Conservation (phyloP, 257 asterid genomes). For the Euphrasia confusa region DNA sequence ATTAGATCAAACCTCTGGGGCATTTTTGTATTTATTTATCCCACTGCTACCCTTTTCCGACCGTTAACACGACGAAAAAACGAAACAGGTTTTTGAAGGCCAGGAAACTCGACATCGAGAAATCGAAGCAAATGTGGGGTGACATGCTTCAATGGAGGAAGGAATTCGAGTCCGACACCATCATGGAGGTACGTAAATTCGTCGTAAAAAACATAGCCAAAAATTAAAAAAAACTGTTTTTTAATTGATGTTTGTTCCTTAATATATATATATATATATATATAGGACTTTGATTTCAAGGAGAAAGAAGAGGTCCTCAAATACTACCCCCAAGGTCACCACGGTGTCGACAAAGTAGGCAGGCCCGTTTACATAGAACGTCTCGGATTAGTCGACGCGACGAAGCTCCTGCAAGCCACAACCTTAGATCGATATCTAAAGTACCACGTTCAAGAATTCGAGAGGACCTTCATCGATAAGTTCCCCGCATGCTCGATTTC, state of each 20-base stretch:
- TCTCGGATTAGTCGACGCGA: slow-evolving; percentile 79
- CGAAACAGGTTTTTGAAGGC: slow-evolving; percentile 77
- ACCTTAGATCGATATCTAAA: slow-evolving; percentile 77
- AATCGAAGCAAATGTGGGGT: slow-evolving; percentile 94
- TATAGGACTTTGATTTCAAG: slow-evolving; percentile 63
- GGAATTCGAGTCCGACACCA: slow-evolving; percentile 75
- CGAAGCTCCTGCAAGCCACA: slow-evolving; percentile 82
- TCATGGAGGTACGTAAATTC: slow-evolving; percentile 55
- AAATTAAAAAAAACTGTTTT: background rate
- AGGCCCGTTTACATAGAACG: slow-evolving; percentile 86
- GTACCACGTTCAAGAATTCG: slow-evolving; percentile 91
- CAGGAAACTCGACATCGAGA: slow-evolving; percentile 82
- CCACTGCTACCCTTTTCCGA: background rate
- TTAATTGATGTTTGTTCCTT: background rate
- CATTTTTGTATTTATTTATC: background rate
- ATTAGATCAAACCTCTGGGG: background rate
- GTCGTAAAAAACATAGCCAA: background rate
- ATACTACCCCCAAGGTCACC: slow-evolving; percentile 97
- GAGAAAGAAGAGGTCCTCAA: slow-evolving; percentile 82
- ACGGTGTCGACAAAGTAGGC: slow-evolving; percentile 88
- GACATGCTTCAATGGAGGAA: slow-evolving; percentile 98
- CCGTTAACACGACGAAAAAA: background rate
- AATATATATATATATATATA: slow-evolving; percentile 11
- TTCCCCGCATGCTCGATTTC: slow-evolving; percentile 94
- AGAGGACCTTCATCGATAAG: slow-evolving; percentile 78